phyloP scores from a whole-genome alignment of 2,329 filamentous ascomycete species.

The Chaetomium sp. region DNA sequence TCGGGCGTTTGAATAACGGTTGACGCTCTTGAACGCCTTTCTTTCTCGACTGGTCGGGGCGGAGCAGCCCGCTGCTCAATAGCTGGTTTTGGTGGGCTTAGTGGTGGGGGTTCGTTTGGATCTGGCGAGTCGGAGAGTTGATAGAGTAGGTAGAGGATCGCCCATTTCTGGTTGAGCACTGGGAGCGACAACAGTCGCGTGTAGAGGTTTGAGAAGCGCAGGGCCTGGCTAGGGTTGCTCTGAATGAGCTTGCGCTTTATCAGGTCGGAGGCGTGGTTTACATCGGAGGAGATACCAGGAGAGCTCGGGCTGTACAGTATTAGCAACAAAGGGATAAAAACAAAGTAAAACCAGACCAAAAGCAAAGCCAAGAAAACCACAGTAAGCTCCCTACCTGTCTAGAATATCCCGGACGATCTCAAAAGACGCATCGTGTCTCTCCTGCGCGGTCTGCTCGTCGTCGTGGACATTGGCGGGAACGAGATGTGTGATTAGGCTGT shows the following conservation, averaged over 20 bases:
- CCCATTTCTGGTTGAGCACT: conserved; percentile 93
- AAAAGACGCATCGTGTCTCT: conserved; percentile 59
- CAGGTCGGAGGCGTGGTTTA: conserved; percentile 86
- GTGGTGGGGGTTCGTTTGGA: conserved; percentile 45
- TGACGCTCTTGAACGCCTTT: conserved; percentile 31
- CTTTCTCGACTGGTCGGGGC: conserved; percentile 28
- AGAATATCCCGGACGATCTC: conserved; percentile 45
- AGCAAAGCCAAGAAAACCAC: not conserved
- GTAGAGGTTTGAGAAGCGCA: conserved; percentile 86
- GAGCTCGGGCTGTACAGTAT: conserved; percentile 37
- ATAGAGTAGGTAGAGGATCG: conserved; percentile 85
- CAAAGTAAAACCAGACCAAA: not conserved
- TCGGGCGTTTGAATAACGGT: conserved; percentile 36
- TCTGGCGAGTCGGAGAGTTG: conserved; percentile 66
- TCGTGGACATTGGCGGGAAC: conserved; percentile 61
- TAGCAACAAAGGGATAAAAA: not conserved
- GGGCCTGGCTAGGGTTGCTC: conserved; percentile 69
- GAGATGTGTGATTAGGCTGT: conserved; percentile 69
- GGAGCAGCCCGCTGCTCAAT: conserved; percentile 16
- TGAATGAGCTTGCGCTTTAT: conserved; percentile 84
- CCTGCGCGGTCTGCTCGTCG: conserved; percentile 60
- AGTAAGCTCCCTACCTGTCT: conserved; percentile 37
- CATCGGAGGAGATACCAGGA: conserved; percentile 58
- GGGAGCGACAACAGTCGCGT: conserved; percentile 83
- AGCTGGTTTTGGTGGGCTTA: conserved; percentile 37